Percentiles rank a stretch among this genome's conserved stretches.
phyloP scores from a whole-genome alignment of 2,329 filamentous ascomycete genomes.

The Epichloe glyceriae region DNA sequence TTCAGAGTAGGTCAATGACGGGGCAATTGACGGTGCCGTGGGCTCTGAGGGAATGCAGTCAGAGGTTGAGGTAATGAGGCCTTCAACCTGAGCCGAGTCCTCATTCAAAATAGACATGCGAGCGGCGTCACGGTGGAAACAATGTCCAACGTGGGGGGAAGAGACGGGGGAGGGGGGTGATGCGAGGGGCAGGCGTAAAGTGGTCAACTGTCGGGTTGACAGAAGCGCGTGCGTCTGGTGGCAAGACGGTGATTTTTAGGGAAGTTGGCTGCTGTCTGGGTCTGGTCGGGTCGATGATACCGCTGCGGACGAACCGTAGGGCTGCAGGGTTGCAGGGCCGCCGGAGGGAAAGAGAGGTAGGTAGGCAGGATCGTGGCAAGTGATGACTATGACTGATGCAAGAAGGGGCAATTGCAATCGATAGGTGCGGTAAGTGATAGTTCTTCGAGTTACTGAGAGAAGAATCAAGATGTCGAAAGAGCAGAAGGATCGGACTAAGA shows the following conservation, averaged over 20 bases:
- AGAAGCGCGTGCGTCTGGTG: background rate
- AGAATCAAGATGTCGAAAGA: background rate
- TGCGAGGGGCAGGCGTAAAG: background rate
- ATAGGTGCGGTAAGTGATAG: no score
- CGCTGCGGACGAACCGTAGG: background rate
- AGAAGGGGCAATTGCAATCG: background rate
- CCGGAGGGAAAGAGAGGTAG: background rate
- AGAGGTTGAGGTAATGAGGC: constrained; percentile 26
- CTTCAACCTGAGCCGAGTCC: constrained; percentile 21
- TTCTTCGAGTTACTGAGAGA: background rate
- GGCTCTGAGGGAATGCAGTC: constrained; percentile 33
- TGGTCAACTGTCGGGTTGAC: background rate
- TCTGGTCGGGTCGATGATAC: background rate
- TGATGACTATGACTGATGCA: background rate
- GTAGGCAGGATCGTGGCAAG: background rate
- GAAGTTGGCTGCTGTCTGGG: background rate
- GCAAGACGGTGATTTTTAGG: background rate
- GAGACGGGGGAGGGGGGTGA: background rate
- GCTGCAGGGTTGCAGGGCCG: background rate
- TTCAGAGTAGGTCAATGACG: constrained; percentile 50
- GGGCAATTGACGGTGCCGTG: constrained; percentile 37
- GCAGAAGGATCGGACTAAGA: background rate
- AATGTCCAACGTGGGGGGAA: no score
- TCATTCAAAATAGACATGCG: constrained; percentile 17
- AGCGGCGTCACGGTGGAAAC: background rate